phyloP scores from a whole-genome alignment of 2,329 filamentous ascomycete species.

The Cytospora paraplurivora region DNA sequence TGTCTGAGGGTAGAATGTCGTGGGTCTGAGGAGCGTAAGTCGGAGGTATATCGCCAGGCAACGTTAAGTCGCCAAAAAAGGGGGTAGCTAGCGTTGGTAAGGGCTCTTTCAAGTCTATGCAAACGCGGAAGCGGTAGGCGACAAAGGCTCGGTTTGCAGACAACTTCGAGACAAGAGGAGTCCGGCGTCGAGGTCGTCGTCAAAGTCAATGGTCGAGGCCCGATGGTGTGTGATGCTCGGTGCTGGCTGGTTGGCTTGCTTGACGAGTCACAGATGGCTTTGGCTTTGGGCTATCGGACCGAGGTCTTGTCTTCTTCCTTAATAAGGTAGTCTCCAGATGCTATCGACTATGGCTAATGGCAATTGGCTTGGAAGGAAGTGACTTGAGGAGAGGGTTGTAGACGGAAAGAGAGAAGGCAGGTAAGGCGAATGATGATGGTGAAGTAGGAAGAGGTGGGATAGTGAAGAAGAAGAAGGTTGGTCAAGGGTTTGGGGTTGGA shows the following conservation, averaged over 20 bases:
- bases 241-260: constrained; percentile 22
- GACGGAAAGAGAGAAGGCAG: constrained; percentile 26
- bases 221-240: constrained; percentile 10
- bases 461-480: constrained; percentile 24
- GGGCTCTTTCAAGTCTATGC: constrained; percentile 7
- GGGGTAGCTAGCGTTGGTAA: neutral
- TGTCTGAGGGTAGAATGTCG: neutral
- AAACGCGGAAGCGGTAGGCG: constrained; percentile 16
- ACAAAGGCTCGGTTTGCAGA: constrained; percentile 19
- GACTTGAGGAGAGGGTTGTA: constrained; percentile 24
- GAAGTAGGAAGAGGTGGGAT: constrained; percentile 24
- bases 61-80: constrained; percentile 4
- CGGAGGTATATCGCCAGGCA: constrained; percentile 16
- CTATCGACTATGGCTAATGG: constrained; percentile 14
- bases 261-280: constrained; percentile 20
- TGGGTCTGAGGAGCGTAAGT: constrained; percentile 6
- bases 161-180: constrained; percentile 25
- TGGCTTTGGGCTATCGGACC: constrained; percentile 11
- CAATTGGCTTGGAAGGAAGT: constrained; percentile 23
- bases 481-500: constrained; percentile 25
- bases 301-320: constrained; percentile 23
- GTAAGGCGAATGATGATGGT: constrained; percentile 20
- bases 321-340: constrained; percentile 8
- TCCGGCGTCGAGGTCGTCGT: constrained; percentile 22
- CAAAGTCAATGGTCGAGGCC: constrained; percentile 22